These are phyloP conservation scores for Fraxinus baroniana DNA, from an alignment of 305 asterid genomes.

Conservation along the genomic window DNA sequence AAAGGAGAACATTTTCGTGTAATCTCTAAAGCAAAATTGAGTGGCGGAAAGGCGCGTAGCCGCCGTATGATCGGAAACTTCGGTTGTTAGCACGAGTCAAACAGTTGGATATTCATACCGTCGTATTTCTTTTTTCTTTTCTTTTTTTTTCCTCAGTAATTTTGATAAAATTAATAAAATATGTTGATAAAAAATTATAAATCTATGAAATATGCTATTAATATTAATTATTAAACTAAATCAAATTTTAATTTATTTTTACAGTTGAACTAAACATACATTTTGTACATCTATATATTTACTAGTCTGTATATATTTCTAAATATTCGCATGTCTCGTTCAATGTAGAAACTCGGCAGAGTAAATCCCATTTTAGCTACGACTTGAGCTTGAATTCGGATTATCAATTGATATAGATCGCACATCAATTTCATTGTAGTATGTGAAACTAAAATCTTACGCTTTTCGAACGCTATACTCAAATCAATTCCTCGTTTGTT, in stretches of 20 bases:
- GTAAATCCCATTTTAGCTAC: neutral
- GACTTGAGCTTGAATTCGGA: neutral
- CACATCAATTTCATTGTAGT: too few species aligned
- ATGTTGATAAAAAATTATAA: too few species aligned
- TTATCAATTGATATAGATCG: neutral
- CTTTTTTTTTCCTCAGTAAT: too few species aligned
- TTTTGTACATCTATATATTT: too few species aligned
- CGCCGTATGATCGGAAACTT: neutral
- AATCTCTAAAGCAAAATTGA: neutral
- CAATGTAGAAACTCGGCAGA: neutral
- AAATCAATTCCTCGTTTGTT: neutral
- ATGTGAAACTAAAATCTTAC: neutral
- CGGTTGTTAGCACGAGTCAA: neutral
- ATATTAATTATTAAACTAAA: too few species aligned
- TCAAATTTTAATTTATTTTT: too few species aligned
- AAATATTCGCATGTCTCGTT: neutral
- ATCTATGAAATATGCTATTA: too few species aligned
- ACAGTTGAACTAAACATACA: neutral
- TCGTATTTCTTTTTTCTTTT: neutral
- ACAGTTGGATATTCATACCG: too few species aligned
- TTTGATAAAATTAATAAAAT: too few species aligned
- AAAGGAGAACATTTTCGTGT: neutral
- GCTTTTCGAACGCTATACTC: too few species aligned
- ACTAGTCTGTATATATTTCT: neutral
- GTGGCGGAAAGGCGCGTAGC: neutral